These are phyloP conservation scores for Paramecium bursaria DNA, from an alignment of 73 alveolate species.

Conservation along the genomic window DNA sequence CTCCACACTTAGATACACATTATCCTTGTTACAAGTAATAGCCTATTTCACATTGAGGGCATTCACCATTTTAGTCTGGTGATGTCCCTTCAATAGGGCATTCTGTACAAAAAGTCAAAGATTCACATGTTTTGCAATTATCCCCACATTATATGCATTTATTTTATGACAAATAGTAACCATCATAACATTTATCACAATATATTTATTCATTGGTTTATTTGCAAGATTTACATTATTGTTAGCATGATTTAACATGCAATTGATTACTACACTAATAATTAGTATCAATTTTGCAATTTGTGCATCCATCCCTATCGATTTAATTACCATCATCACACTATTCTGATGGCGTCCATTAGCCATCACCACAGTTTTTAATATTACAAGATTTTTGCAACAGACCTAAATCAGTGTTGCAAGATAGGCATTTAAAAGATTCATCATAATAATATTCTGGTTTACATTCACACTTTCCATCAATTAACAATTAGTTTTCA, in stretches of 20 bases:
- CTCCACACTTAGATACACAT: too few species aligned
- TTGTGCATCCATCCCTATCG: constrained; percentile 43
- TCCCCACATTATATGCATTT: constrained; percentile 11
- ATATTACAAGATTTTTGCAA: too few species aligned
- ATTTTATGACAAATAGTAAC: background rate
- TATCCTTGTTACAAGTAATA: too few species aligned
- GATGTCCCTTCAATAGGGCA: background rate
- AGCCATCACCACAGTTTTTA: constrained; percentile 54
- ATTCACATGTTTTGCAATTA: constrained; percentile 8
- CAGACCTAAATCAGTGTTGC: too few species aligned
- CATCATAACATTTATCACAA: constrained; percentile 37
- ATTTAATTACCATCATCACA: constrained; percentile 12
- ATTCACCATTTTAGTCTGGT: constrained; percentile 6
- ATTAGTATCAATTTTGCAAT: too few species aligned
- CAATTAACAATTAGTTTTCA: too few species aligned
- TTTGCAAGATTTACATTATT: constrained; percentile 4
- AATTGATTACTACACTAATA: too few species aligned
- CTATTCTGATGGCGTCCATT: background rate
- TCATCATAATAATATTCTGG: too few species aligned
- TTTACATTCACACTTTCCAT: too few species aligned
- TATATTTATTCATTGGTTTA: too few species aligned
- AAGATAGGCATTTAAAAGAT: too few species aligned
- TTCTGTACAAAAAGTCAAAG: background rate
- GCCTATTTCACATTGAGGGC: constrained; percentile 3
- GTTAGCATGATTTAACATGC: constrained; percentile 12